Evolutionary conservation across 208 protist genomes (phyloP).

Genomic region (Leishmania lainsoni): DNA sequence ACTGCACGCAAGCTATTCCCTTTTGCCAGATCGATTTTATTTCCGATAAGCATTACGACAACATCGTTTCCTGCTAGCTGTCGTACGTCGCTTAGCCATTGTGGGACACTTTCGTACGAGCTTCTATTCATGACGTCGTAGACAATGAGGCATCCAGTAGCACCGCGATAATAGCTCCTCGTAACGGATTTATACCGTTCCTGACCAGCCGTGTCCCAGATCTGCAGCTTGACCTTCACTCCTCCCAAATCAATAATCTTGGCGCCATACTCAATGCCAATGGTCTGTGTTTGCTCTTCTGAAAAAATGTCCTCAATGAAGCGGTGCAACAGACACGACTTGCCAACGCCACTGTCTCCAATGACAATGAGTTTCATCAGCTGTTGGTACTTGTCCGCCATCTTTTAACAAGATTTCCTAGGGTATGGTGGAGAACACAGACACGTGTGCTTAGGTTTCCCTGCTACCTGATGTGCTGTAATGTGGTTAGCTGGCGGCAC

Average conservation of each 20-base stretch:
- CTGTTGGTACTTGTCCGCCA: conserved; percentile 77
- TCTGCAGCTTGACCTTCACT: conserved; percentile 96
- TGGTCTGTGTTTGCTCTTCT: conserved; percentile 96
- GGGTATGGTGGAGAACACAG: conserved; percentile 1
- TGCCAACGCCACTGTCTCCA: conserved; percentile 91
- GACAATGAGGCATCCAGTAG: conserved; percentile 97
- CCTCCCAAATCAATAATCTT: conserved; percentile 92
- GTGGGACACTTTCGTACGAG: conserved; percentile 95
- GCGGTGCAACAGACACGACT: conserved; percentile 96
- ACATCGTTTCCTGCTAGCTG: conserved; percentile 91
- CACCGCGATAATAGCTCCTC: conserved; percentile 95
- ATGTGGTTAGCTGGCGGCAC: background rate
- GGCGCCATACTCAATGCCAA: conserved; percentile 98
- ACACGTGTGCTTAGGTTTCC: background rate
- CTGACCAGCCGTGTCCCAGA: conserved; percentile 98
- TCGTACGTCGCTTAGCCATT: conserved; percentile 96
- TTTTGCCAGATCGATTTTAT: conserved; percentile 91
- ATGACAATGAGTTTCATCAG: conserved; percentile 89
- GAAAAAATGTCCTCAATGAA: conserved; percentile 96
- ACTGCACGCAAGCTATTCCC: conserved; percentile 81
- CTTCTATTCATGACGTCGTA: conserved; percentile 97
- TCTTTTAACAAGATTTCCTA: conserved; percentile 2
- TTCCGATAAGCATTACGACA: conserved; percentile 92
- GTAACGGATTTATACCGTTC: conserved; percentile 99
- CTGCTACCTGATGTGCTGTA: background rate